These are phyloP conservation scores for Mycena chlorophos DNA, from an alignment of 768 basidiomycete species.

Conservation along the genomic window DNA sequence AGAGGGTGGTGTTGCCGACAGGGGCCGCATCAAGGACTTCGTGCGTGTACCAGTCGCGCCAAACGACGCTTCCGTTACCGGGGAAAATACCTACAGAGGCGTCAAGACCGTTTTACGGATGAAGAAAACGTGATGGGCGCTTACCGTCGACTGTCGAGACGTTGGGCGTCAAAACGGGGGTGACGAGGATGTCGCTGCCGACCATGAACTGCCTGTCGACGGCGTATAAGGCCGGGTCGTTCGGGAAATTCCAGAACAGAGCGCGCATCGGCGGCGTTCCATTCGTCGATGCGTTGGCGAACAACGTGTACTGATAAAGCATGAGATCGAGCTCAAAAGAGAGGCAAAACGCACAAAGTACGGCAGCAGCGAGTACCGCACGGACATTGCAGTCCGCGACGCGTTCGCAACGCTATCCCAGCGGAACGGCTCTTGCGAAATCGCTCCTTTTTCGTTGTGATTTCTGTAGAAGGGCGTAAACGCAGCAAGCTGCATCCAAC, in stretches of 20 bases:
- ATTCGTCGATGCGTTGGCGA: slow-evolving; percentile 61
- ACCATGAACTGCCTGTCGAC: slow-evolving; percentile 73
- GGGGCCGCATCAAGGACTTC: slow-evolving; percentile 45
- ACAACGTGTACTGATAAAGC: slow-evolving; percentile 60
- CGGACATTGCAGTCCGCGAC: slow-evolving; percentile 67
- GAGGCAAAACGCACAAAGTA: slow-evolving; percentile 61
- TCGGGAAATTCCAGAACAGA: slow-evolving; percentile 76
- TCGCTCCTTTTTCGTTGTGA: slow-evolving; percentile 65
- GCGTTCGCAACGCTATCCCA: slow-evolving; percentile 82
- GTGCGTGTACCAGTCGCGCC: slow-evolving; percentile 78
- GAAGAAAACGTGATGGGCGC: slow-evolving; percentile 12
- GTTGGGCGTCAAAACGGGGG: slow-evolving; percentile 72
- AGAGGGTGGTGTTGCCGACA: slow-evolving; percentile 48
- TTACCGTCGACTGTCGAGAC: slow-evolving; percentile 65
- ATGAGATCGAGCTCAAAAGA: slow-evolving; percentile 7
- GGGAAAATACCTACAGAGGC: slow-evolving; percentile 65
- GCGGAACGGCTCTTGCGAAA: slow-evolving; percentile 77
- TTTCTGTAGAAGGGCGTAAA: slow-evolving; percentile 84
- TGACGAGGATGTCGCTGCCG: slow-evolving; percentile 70
- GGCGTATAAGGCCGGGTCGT: slow-evolving; percentile 62
- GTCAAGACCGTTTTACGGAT: not conserved
- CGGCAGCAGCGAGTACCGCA: slow-evolving; percentile 70
- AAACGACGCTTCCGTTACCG: slow-evolving; percentile 54
- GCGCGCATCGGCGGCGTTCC: slow-evolving; percentile 76
- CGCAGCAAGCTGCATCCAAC: slow-evolving; percentile 87